These are phyloP conservation scores for Saccharomycopsis sp. DNA, from an alignment of 805 yeast species.

Conservation along the genomic window DNA sequence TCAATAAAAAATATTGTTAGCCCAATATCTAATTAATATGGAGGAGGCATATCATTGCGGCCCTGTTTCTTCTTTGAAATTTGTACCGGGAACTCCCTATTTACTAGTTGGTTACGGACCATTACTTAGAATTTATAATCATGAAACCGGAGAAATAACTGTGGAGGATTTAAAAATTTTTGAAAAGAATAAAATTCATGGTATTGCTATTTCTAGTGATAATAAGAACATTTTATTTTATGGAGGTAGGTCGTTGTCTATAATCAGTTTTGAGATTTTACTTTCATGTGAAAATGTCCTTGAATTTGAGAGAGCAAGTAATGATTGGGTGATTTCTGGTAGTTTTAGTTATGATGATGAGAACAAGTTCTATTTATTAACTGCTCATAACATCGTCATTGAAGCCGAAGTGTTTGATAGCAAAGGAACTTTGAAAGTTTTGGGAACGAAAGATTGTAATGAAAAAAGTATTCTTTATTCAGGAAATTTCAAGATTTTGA, in stretches of 20 bases:
- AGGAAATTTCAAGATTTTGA: constrained; percentile 53
- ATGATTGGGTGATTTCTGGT: constrained; percentile 74
- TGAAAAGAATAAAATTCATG: constrained; percentile 71
- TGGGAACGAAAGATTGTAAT: constrained; percentile 31
- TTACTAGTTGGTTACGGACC: constrained; percentile 14
- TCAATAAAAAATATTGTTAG: too few relatives aligned
- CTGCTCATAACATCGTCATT: constrained; percentile 69
- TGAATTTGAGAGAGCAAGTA: constrained; percentile 37
- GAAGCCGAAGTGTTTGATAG: constrained; percentile 21
- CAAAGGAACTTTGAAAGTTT: constrained; percentile 21
- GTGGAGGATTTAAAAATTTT: constrained; percentile 35
- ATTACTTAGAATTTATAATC: constrained; percentile 3
- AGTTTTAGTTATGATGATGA: constrained; percentile 31
- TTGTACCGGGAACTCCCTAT: constrained; percentile 5
- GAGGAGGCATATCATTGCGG: too few relatives aligned
- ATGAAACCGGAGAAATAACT: constrained; percentile 16
- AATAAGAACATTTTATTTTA: constrained; percentile 30
- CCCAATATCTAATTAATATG: too few relatives aligned
- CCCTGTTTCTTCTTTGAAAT: constrained; percentile 13
- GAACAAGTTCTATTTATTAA: constrained; percentile 41
- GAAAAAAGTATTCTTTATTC: constrained; percentile 84
- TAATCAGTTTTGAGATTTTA: constrained; percentile 28
- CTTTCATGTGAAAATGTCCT: constrained; percentile 19
- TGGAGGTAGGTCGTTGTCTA: constrained; percentile 65
- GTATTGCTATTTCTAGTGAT: constrained; percentile 37